These are phyloP conservation scores for Casaregolazyma suthepensis DNA, from an alignment of 1,139 yeast genomes.

Conservation along the genomic window DNA sequence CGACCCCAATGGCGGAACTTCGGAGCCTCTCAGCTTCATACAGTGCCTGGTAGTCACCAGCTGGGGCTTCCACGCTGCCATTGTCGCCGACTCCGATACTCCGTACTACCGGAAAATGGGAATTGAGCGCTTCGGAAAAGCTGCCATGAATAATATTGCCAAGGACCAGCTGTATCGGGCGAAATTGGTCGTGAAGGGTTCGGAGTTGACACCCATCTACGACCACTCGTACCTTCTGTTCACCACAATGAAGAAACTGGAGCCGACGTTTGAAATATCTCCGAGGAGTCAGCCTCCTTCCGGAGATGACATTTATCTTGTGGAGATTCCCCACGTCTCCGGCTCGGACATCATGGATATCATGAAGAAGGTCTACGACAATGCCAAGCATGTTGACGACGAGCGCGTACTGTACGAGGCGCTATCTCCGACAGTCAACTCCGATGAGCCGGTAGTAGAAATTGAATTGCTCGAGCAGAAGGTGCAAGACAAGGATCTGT, in stretches of 20 bases:
- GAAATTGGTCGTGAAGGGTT: constrained; percentile 14
- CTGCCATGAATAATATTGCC: constrained; percentile 52
- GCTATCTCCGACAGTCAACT: constrained; percentile 12
- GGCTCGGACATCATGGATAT: constrained; percentile 44
- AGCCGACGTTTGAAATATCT: constrained; percentile 63
- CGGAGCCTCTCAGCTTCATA: constrained; percentile 18
- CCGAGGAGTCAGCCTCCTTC: constrained; percentile 56
- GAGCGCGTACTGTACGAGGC: constrained; percentile 27
- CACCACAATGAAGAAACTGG: constrained; percentile 58
- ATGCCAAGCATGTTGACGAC: constrained; percentile 49
- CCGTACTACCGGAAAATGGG: constrained; percentile 63
- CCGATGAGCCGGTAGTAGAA: constrained; percentile 1
- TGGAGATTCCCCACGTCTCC: constrained; percentile 45
- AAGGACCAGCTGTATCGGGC: constrained; percentile 49
- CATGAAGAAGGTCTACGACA: constrained; percentile 53
- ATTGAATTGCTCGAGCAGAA: neutral
- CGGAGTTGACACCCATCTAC: neutral
- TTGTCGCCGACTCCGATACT: constrained; percentile 74
- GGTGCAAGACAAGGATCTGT: constrained; percentile 17
- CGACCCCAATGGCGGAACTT: neutral
- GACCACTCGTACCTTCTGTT: constrained; percentile 62
- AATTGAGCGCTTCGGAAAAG: constrained; percentile 57
- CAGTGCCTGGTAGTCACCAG: constrained; percentile 66
- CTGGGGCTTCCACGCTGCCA: constrained; percentile 81
- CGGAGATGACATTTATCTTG: constrained; percentile 43